Evolutionary conservation across 1,284 basidiomycete genomes (phyloP), one percentile per base, ranked within the genome.

Genomic region (Cerioporus squamosus): DNA sequence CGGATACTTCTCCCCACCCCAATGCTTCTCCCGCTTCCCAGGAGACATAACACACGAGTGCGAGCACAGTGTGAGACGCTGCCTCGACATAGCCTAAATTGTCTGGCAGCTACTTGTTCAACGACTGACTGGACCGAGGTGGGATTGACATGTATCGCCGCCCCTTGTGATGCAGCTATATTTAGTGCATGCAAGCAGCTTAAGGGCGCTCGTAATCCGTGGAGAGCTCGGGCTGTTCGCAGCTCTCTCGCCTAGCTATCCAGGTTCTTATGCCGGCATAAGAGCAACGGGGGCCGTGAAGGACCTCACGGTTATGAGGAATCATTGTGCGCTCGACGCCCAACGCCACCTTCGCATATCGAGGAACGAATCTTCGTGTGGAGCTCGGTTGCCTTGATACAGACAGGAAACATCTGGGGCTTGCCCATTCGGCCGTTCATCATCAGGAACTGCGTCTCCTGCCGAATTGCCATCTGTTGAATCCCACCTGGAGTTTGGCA

Each of bases 351-450:
- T 42, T 42, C 7, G 10, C 12, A 5, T 3, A 18, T 36, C 33
- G 14, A 36, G 26, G 6, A 9, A 9, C 26, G 26, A n/a, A n/a
- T n/a, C n/a, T n/a, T n/a, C n/a, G n/a, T n/a, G 54, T 59, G 51
- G 57, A 44, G 61, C 46, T 2, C 23, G 38, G 61, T 63, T 57
- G 61, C 61, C 55, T 60, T 57, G 58, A 52, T 54, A 43, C 43
- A 29, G 33, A 15, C 33, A 36, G 40, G 9, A 15, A 42, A 51
- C 20, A 51, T 42, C 49, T 51, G 49, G 38, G 49, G 38, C 26
- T 3, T 22, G 20, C 17, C 44, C 8, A 36, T 39, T 29, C n/a
- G 23, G 42, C 44, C 9, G 40, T 15, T 18, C n/a, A 42, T 42
- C n/a, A 50, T 51, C 48, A 46, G 31, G 18, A 24, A 9, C 29